Percentiles rank a stretch among this genome's conserved stretches.
Evolutionary conservation across 257 asterid species (phyloP).

Genomic region (Capsicum pubescens): DNA sequence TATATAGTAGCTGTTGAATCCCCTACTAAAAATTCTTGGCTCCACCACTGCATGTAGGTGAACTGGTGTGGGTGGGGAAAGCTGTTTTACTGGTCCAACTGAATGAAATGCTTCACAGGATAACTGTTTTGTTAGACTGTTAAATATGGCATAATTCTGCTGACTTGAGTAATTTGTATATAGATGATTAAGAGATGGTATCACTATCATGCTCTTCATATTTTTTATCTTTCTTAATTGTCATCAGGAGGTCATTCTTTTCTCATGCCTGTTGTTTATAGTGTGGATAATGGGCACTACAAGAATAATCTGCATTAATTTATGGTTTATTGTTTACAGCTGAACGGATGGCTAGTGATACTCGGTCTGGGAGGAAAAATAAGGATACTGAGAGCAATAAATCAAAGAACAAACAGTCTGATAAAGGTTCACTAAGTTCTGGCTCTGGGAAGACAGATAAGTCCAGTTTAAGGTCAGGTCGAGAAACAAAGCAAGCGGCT

Average conservation of each 20-base stretch:
- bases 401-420: slow-evolving; percentile 41
- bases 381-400: slow-evolving; percentile 42
- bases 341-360: slow-evolving; percentile 29
- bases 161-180: background rate
- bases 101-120: slow-evolving; percentile 18
- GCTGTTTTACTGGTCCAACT: slow-evolving; percentile 1
- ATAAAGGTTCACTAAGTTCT: slow-evolving; percentile 35
- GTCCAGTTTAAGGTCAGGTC: slow-evolving; percentile 31
- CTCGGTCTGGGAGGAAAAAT: slow-evolving; percentile 34
- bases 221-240: background rate
- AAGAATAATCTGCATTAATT: slow-evolving; percentile 1
- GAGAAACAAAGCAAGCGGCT: slow-evolving; percentile 42
- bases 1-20: background rate
- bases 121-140: slow-evolving; percentile 16
- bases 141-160: background rate
- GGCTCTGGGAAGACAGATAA: slow-evolving; percentile 40
- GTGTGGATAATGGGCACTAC: slow-evolving; percentile 6
- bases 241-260: slow-evolving; percentile 13
- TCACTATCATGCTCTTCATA: background rate
- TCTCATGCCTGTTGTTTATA: background rate
- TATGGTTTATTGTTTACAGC: slow-evolving; percentile 23
- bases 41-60: background rate
- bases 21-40: background rate
- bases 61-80: slow-evolving; percentile 15
- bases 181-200: slow-evolving; percentile 5